Percentiles rank a stretch among this genome's conserved stretches.
These are phyloP conservation scores for Lomentospora prolificans DNA, from an alignment of 2,329 filamentous ascomycete genomes.

Conservation along the genomic window DNA sequence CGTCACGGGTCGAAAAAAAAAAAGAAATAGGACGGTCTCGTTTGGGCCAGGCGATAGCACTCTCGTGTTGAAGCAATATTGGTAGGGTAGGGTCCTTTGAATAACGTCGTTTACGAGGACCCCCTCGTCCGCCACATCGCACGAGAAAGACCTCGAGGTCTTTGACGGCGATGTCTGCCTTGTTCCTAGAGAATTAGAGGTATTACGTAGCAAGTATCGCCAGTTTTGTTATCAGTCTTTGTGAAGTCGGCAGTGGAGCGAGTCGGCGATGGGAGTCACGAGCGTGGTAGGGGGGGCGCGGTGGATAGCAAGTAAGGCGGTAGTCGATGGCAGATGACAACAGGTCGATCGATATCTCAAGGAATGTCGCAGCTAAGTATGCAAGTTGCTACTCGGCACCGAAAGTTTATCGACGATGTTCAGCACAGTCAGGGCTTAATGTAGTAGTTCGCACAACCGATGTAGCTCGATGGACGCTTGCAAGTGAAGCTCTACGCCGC, in stretches of 20 bases:
- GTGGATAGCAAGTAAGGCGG: background rate
- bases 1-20: too few relatives aligned
- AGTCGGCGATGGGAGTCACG: background rate
- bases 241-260: background rate
- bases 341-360: background rate
- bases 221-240: background rate
- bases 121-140: slow-evolving; percentile 36
- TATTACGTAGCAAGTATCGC: background rate
- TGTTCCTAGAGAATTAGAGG: background rate
- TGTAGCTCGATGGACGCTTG: background rate
- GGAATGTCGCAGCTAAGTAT: background rate
- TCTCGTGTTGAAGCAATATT: background rate
- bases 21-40: background rate
- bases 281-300: background rate
- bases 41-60: background rate
- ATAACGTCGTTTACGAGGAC: slow-evolving; percentile 24
- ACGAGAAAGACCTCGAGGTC: slow-evolving; percentile 21
- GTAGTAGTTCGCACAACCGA: background rate
- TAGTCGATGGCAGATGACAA: background rate
- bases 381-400: background rate
- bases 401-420: background rate
- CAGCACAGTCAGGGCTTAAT: background rate
- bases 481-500: background rate
- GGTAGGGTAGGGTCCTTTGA: background rate
- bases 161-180: slow-evolving; percentile 4